A percentile compares a stretch with the other conserved stretches of the same genome.
Evolutionary conservation across 257 asterid species (phyloP).

Genomic region (Plantago ovata): DNA sequence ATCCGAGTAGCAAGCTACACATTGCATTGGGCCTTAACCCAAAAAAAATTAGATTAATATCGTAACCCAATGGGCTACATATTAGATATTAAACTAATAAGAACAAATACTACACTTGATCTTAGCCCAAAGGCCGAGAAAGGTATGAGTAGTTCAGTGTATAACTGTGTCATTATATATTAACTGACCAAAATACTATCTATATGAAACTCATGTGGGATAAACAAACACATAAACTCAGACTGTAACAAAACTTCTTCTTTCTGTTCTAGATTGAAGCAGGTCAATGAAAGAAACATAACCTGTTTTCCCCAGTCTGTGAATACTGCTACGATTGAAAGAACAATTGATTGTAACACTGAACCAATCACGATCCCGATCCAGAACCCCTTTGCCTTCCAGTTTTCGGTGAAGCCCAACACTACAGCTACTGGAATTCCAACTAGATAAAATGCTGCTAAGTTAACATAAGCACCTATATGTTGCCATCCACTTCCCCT

Average conservation of each 20-base stretch:
- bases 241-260: too few relatives aligned
- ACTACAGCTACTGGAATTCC: conserved; percentile 46
- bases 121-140: conserved; percentile 45
- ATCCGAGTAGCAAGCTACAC: conserved; percentile 1
- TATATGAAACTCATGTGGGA: neutral
- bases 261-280: neutral
- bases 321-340: conserved; percentile 32
- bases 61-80: conserved; percentile 8
- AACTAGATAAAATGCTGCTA: conserved; percentile 41
- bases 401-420: conserved; percentile 29
- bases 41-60: too few relatives aligned
- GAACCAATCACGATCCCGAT: conserved; percentile 45
- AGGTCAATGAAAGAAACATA: neutral
- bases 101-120: conserved; percentile 42
- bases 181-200: neutral
- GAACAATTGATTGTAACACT: conserved; percentile 27
- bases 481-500: conserved; percentile 69
- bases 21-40: neutral
- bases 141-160: conserved; percentile 16
- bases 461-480: conserved; percentile 48
- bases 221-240: neutral
- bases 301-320: conserved; percentile 48
- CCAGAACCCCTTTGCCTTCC: conserved; percentile 55
- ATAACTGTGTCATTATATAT: too few relatives aligned
- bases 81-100: conserved; percentile 38